Evolutionary conservation across 1,284 basidiomycete genomes (phyloP), one percentile per base, ranked within the genome.

Genomic region (Microbotryum scabiosae): DNA sequence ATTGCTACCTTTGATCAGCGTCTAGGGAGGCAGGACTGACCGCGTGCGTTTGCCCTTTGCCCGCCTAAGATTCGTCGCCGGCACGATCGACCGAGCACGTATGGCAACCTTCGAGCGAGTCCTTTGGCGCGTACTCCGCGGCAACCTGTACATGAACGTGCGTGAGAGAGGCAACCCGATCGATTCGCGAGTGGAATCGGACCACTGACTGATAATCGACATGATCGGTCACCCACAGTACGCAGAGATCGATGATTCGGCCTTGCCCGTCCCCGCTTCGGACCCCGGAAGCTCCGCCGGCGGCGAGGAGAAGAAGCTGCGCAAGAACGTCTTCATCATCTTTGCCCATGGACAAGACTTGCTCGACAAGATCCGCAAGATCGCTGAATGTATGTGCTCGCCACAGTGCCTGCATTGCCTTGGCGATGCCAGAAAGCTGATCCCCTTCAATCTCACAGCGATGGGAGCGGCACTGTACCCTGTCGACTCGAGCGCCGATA

Each of bases 111-210:
- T 98, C 61, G 96, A 99, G 77, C 87, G 96, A 44, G 90, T 98
- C 25, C 83, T 98, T 59, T 99, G 96, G 94, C 89, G 96, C 70
- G 90, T 98, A 30, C 82, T 98, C 30, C 87, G 96, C 65, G 96
- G 96, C 59, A 98, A 99, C 76, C 80, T 99, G 36, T 99, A 97
- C 81, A 97, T 98, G 93, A 98, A 98, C 79, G 91, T 97, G 77
- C 89, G 63, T 58, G 14, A 26, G 20, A 23, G 25, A 16, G 8
- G 14, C 12, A 10, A 6, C 25, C 36, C 4, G 25, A 1, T 12
- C 23, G 25, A 26, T 4, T 30, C 26, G 26, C 44, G 23, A 23
- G 25, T 10, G 16, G 7, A 5, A 7, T 9, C 8, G 14, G 12
- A n/a, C 14, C 5, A n/a, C 41, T n/a, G 32, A 16, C 25, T 18